These are phyloP conservation scores for Xylaria sp. DNA, from an alignment of 2,329 filamentous ascomycete genomes.

Conservation along the genomic window DNA sequence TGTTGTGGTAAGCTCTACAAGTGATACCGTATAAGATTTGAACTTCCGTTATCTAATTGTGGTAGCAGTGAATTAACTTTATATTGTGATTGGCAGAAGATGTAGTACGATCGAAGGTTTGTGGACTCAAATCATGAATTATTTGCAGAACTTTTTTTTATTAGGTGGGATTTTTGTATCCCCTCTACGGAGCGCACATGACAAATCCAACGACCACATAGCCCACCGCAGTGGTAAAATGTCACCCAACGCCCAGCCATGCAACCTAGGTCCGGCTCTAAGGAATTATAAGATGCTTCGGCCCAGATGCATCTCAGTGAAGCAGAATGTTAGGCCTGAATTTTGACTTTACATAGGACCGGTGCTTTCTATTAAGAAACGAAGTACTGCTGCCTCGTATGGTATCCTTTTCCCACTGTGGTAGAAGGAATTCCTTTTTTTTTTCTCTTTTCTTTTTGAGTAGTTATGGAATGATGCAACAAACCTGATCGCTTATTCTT, in stretches of 20 bases:
- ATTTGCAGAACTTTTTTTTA: constrained; percentile 27
- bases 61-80: background rate
- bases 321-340: constrained; percentile 21
- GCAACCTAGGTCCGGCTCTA: constrained; percentile 35
- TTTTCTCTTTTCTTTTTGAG: background rate
- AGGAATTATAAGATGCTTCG: constrained; percentile 25
- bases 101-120: background rate
- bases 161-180: constrained; percentile 31
- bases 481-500: constrained; percentile 39
- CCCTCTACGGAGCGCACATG: constrained; percentile 33
- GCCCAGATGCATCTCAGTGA: constrained; percentile 28
- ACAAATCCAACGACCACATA: constrained; percentile 27
- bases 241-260: constrained; percentile 36
- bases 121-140: constrained; percentile 4
- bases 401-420: background rate
- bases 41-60: background rate
- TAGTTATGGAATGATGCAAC: constrained; percentile 8
- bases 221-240: constrained; percentile 25
- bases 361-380: constrained; percentile 33
- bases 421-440: constrained; percentile 17
- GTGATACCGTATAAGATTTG: background rate
- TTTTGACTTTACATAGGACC: constrained; percentile 28
- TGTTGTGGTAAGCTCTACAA: background rate
- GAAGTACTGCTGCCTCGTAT: constrained; percentile 22
- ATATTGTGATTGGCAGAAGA: background rate